A percentile compares a stretch with the other conserved stretches of the same genome.
phyloP scores from a whole-genome alignment of 169 alveolate species.

The Cryptosporidium ubiquitum region DNA sequence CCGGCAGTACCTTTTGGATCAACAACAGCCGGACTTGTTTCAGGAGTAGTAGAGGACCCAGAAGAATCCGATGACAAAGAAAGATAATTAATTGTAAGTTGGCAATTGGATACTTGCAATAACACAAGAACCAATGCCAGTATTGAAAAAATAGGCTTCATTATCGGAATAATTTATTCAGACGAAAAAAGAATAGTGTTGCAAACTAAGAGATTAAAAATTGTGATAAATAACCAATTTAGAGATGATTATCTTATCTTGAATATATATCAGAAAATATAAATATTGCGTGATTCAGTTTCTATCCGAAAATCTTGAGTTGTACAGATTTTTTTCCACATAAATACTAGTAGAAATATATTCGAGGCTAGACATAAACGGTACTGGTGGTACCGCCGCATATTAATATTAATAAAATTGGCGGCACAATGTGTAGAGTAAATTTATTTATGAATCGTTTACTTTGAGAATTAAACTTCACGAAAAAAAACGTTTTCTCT shows the following conservation, averaged over 20 bases:
- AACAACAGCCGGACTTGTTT: no score
- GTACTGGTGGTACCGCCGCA: constrained; percentile 9
- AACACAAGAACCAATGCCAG: not conserved
- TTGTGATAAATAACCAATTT: not conserved
- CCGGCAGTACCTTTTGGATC: no score
- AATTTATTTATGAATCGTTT: no score
- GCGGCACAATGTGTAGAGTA: no score
- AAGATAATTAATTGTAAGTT: not conserved
- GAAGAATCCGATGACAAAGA: constrained; percentile 1
- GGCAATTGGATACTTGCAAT: not conserved
- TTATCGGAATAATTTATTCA: not conserved
- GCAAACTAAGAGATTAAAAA: not conserved
- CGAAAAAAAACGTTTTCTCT: no score
- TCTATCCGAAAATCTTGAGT: not conserved
- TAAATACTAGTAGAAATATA: not conserved
- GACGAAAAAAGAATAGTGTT: not conserved
- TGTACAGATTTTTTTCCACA: not conserved
- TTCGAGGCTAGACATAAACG: constrained; percentile 45
- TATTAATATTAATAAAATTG: no score
- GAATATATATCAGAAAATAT: not conserved
- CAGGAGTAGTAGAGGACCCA: not conserved
- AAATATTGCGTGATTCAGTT: not conserved
- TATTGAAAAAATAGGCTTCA: not conserved
- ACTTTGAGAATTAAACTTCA: no score
- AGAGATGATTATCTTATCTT: no score